phyloP scores from a whole-genome alignment of 352 stramenopile genomes.

The Phytophthora syringae region DNA sequence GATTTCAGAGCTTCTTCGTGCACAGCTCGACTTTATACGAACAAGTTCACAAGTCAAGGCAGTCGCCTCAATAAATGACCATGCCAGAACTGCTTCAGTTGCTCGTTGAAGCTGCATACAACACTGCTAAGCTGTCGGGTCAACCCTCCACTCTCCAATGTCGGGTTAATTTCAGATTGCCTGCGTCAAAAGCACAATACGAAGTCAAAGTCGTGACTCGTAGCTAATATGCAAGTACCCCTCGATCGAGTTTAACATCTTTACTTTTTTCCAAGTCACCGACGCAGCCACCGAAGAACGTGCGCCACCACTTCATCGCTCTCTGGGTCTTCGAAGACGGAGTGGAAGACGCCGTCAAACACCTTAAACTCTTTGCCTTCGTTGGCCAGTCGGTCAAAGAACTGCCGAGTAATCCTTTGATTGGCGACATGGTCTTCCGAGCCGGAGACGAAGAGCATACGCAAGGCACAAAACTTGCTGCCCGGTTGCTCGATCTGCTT shows the following conservation, averaged over 20 bases:
- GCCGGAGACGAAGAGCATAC: constrained; percentile 42
- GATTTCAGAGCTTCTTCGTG: too few species aligned
- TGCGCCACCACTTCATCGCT: constrained; percentile 31
- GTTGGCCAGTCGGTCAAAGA: constrained; percentile 42
- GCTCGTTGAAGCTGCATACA: too few species aligned
- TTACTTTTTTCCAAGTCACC: constrained; percentile 1
- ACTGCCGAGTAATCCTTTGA: constrained; percentile 25
- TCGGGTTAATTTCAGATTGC: too few species aligned
- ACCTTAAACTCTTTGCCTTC: constrained; percentile 57
- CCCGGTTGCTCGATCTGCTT: constrained; percentile 11
- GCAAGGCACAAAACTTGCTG: constrained; percentile 19
- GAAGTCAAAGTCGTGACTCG: background rate
- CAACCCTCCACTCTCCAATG: too few species aligned
- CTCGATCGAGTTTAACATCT: background rate
- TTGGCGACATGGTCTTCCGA: constrained; percentile 51
- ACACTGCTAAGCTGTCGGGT: too few species aligned
- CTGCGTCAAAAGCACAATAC: background rate
- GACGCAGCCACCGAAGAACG: constrained; percentile 19
- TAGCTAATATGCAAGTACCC: background rate
- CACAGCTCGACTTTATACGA: too few species aligned
- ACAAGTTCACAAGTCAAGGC: too few species aligned
- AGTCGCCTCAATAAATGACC: too few species aligned
- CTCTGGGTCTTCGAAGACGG: constrained; percentile 56
- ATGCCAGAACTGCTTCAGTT: too few species aligned
- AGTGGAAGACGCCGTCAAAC: constrained; percentile 55